phyloP scores from a whole-genome alignment of 352 stramenopile species.

The Globisporangium nodosum region DNA sequence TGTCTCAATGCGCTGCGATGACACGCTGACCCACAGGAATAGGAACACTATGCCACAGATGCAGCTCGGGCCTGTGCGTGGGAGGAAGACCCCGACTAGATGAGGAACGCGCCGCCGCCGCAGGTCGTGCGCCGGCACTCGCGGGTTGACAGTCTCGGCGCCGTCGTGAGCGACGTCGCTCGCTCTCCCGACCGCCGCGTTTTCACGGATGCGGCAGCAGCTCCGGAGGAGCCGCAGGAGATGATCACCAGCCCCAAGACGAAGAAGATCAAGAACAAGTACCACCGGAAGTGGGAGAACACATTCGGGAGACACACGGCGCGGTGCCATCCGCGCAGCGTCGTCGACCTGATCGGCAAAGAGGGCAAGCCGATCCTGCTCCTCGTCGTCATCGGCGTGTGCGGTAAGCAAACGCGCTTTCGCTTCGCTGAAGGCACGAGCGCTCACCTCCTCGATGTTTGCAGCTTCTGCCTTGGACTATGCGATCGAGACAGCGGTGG shows the following conservation, averaged over 20 bases:
- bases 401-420: slow-evolving; percentile 18
- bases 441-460: no score
- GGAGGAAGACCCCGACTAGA: no score
- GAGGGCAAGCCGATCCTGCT: slow-evolving; percentile 49
- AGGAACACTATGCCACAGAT: no score
- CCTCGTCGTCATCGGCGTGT: slow-evolving; percentile 42
- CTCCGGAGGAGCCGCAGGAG: no score
- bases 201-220: background rate
- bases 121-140: background rate
- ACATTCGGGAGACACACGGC: slow-evolving; percentile 27
- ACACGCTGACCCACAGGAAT: no score
- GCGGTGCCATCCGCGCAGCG: slow-evolving; percentile 23
- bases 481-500: slow-evolving; percentile 27
- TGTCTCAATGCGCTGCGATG: no score
- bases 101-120: no score
- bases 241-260: background rate
- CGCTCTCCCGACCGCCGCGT: background rate
- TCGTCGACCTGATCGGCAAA: slow-evolving; percentile 42
- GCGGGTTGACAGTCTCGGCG: background rate
- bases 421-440: background rate
- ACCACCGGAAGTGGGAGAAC: slow-evolving; percentile 43
- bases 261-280: slow-evolving; percentile 24
- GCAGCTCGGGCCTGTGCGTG: no score
- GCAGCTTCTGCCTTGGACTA: slow-evolving; percentile 53
- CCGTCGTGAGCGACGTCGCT: background rate